Evolutionary conservation across 768 basidiomycete species (phyloP).

Genomic region (Amanita molliuscula): DNA sequence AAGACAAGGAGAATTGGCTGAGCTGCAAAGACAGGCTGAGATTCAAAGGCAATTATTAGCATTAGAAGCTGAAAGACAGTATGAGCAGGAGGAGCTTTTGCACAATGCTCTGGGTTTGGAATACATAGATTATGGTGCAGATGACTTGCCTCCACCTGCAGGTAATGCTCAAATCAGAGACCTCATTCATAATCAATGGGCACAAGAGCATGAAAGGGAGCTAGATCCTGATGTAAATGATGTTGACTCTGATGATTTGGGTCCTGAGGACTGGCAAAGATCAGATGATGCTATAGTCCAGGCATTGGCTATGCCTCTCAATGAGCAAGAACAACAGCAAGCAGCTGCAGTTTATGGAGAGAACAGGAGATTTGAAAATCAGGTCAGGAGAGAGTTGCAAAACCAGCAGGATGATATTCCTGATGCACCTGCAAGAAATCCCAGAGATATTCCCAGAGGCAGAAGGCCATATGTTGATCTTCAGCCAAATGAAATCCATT

Average conservation of each 20-base stretch:
- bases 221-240: no score
- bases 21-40: background rate
- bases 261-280: background rate
- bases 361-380: background rate
- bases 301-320: background rate
- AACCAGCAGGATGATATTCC: background rate
- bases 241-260: background rate
- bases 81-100: background rate
- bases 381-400: background rate
- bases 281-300: background rate
- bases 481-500: slow-evolving; percentile 1
- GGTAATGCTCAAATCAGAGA: background rate
- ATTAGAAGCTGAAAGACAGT: background rate
- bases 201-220: no score
- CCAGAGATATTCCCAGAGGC: background rate
- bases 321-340: background rate
- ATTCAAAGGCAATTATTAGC: background rate
- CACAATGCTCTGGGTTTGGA: background rate
- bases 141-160: background rate
- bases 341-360: background rate
- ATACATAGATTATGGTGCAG: background rate
- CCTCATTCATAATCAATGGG: no score
- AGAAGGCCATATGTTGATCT: background rate
- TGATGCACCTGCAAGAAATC: background rate
- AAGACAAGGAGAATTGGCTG: background rate